Base-by-base conservation (phyloP, 2,329 filamentous ascomycete genomes). In the Dactylonectria macrodidyma region DNA sequence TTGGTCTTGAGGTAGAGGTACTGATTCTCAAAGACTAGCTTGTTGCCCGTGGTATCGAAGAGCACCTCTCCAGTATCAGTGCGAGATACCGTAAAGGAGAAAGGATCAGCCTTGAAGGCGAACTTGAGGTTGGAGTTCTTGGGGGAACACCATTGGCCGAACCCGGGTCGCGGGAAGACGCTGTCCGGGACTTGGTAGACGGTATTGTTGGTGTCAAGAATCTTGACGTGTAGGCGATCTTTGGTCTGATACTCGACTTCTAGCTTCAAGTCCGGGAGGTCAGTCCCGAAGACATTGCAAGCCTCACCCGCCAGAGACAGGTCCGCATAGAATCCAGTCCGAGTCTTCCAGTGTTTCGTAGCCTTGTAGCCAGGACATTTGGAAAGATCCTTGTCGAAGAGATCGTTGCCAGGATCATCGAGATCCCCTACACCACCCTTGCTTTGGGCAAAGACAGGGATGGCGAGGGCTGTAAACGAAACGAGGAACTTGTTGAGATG, bases 251-350 rank as follows among this genome's bases (percentile, higher is more conserved):
- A 80, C 4, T 77, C 76, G 12, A 96, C 91, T 3, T 89, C 86
- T 36, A 97, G 82, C 41, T 85, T 87, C 56, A 97, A 82, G 5
- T 86, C 83, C 26, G 90, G 85, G 33, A 97, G 83, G 76, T 97
- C 94, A 8, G 86, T 91, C 0, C 94, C 94, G 71, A 95, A 97
- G 24, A 90, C 88, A 79, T 95, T 92, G 83, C 94, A 96, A 6
- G 91, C 85, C 10, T 84, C 75, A 0, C 93, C 93, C 8, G 92
- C 92, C 11, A 97, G 86, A 3, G 81, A 86, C 55, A 97, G 84
- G 70, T 92, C 87, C 2, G 93, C 94, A 1, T 88, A 92, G 60
- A 96, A 81, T 9, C 89, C 89, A 57, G 82, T 83, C 41, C 79
- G 76, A 0, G 83, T 87, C 58, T 84, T 80, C 59, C 83, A 78